Conservation (phyloP, 306 rosid species). For the Medicago ruthenica region DNA sequence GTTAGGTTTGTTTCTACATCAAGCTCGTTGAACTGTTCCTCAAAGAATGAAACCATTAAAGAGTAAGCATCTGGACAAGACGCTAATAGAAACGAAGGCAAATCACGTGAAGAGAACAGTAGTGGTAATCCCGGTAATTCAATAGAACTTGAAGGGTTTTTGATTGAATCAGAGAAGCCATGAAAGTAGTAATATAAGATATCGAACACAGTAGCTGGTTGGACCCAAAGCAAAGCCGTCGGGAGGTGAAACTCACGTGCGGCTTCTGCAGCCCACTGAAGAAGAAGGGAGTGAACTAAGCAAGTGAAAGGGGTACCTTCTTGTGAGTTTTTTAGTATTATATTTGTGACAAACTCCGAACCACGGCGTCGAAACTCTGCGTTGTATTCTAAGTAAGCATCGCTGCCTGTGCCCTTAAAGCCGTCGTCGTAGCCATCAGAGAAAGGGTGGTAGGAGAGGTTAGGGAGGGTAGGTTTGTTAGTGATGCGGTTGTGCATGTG, state of each 20-base stretch:
- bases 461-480: slow-evolving; percentile 14
- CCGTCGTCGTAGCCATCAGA: slow-evolving; percentile 58
- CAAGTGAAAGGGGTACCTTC: slow-evolving; percentile 52
- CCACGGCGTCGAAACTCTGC: slow-evolving; percentile 46
- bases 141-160: background rate
- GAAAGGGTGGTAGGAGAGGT: slow-evolving; percentile 41
- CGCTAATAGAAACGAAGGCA: background rate
- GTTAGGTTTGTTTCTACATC: slow-evolving; percentile 29
- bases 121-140: slow-evolving; percentile 1
- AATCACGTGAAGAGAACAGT: background rate
- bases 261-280: slow-evolving; percentile 45
- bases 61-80: background rate
- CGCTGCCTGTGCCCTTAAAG: background rate
- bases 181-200: slow-evolving; percentile 15
- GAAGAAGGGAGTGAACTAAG: slow-evolving; percentile 40
- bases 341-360: slow-evolving; percentile 34
- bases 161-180: background rate
- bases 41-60: background rate
- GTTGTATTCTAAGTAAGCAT: background rate
- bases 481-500: slow-evolving; percentile 41
- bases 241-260: slow-evolving; percentile 47
- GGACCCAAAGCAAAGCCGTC: background rate
- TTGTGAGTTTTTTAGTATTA: slow-evolving; percentile 19
- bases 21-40: slow-evolving; percentile 37
- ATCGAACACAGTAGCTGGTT: background rate